These are phyloP conservation scores for Pythium dissimile DNA, from an alignment of 352 stramenopile species.

Conservation along the genomic window DNA sequence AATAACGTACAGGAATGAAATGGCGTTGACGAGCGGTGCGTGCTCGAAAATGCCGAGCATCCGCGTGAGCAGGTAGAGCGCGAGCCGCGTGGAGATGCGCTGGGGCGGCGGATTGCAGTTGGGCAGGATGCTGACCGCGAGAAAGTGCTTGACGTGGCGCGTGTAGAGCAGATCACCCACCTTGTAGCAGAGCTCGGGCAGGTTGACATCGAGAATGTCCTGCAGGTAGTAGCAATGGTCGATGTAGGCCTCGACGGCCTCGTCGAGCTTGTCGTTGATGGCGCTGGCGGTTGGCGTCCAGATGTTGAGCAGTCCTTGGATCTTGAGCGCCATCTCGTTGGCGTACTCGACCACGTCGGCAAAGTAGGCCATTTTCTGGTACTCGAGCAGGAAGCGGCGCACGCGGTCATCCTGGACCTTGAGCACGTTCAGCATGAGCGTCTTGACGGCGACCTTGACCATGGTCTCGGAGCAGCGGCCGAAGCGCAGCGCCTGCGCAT, in stretches of 20 bases:
- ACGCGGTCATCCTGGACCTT: constrained; percentile 75
- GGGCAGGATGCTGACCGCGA: constrained; percentile 71
- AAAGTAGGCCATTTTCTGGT: constrained; percentile 79
- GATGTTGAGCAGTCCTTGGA: constrained; percentile 71
- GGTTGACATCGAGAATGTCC: constrained; percentile 77
- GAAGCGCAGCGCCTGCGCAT: constrained; percentile 68
- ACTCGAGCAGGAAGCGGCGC: constrained; percentile 66
- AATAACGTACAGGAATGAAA: constrained; percentile 61
- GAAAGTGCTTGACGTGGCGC: constrained; percentile 58
- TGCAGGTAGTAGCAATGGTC: constrained; percentile 86
- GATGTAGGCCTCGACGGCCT: constrained; percentile 77
- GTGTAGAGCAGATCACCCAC: constrained; percentile 73
- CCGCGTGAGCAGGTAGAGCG: constrained; percentile 72
- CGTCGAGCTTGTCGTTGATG: constrained; percentile 71
- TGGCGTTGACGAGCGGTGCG: constrained; percentile 77
- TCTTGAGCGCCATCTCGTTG: constrained; percentile 69
- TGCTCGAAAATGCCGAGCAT: constrained; percentile 76
- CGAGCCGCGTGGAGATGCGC: constrained; percentile 71
- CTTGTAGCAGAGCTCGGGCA: constrained; percentile 80
- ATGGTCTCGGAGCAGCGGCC: constrained; percentile 74
- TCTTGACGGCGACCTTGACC: constrained; percentile 86
- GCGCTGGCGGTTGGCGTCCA: constrained; percentile 31
- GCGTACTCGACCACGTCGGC: constrained; percentile 71
- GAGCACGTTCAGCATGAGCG: constrained; percentile 82
- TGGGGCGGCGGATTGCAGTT: constrained; percentile 70